Conservation (phyloP, 257 asterid genomes). For the Echites panduratus region DNA sequence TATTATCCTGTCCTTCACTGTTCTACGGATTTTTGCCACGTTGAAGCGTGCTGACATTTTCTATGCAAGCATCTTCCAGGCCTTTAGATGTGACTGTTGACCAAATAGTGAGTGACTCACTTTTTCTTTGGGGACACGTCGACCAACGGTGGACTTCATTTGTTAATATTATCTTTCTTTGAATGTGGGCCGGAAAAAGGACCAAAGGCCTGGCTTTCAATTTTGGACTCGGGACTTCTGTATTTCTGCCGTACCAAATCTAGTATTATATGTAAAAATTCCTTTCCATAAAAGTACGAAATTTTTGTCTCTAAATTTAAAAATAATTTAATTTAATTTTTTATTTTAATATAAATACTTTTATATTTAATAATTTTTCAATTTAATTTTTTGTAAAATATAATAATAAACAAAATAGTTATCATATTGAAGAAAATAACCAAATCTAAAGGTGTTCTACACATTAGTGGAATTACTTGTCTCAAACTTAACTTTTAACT, state of each 20-base stretch:
- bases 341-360: too few species aligned
- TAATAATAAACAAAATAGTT: too few species aligned
- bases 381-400: too few species aligned
- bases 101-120: constrained; percentile 13
- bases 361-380: too few species aligned
- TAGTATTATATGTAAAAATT: too few species aligned
- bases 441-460: too few species aligned
- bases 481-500: too few species aligned
- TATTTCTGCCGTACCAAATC: not conserved
- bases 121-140: not conserved
- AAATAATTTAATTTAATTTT: too few species aligned
- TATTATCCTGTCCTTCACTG: not conserved
- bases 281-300: too few species aligned
- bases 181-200: not conserved
- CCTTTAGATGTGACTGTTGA: constrained; percentile 36
- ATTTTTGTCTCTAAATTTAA: too few species aligned
- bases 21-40: not conserved
- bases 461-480: too few species aligned
- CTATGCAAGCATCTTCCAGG: not conserved
- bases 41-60: not conserved
- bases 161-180: not conserved
- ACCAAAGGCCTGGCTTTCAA: not conserved
- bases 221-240: not conserved
- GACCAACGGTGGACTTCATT: not conserved
- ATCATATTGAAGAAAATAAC: too few species aligned